Evolutionary conservation across 164 flowering plant species (phyloP).

Genomic region (Vitis cinerea): DNA sequence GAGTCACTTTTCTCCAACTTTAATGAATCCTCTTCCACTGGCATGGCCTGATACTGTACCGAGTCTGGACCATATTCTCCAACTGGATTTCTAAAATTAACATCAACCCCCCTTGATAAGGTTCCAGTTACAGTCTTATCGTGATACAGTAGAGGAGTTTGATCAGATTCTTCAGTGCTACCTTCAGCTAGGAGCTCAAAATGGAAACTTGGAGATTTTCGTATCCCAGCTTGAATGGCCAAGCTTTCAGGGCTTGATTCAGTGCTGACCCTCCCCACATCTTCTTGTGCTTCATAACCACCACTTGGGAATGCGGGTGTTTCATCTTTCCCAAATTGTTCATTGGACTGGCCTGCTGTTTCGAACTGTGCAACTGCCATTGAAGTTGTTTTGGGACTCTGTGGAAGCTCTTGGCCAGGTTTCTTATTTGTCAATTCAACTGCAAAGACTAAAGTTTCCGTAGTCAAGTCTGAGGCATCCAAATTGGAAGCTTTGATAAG

Average conservation of each 20-base stretch:
- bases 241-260: constrained; percentile 24
- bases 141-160: constrained; percentile 37
- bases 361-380: constrained; percentile 2
- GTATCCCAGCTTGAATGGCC: constrained; percentile 20
- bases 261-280: constrained; percentile 19
- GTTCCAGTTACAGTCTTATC: constrained; percentile 24
- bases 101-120: constrained; percentile 13
- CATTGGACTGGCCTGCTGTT: neutral
- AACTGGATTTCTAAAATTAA: constrained; percentile 9
- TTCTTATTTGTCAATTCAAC: constrained; percentile 4
- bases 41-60: constrained; percentile 3
- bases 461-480: constrained; percentile 6
- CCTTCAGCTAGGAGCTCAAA: constrained; percentile 31
- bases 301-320: constrained; percentile 1
- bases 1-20: constrained; percentile 40
- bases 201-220: constrained; percentile 42
- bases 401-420: constrained; percentile 1
- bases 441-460: neutral
- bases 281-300: constrained; percentile 12
- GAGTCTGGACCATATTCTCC: constrained; percentile 5
- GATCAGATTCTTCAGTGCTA: constrained; percentile 37
- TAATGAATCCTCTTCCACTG: constrained; percentile 30
- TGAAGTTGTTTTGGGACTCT: constrained; percentile 2
- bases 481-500: neutral
- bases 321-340: constrained; percentile 2